Evolutionary conservation across 2,329 filamentous ascomycete genomes (phyloP).

Genomic region (Aspergillus fijiensis): DNA sequence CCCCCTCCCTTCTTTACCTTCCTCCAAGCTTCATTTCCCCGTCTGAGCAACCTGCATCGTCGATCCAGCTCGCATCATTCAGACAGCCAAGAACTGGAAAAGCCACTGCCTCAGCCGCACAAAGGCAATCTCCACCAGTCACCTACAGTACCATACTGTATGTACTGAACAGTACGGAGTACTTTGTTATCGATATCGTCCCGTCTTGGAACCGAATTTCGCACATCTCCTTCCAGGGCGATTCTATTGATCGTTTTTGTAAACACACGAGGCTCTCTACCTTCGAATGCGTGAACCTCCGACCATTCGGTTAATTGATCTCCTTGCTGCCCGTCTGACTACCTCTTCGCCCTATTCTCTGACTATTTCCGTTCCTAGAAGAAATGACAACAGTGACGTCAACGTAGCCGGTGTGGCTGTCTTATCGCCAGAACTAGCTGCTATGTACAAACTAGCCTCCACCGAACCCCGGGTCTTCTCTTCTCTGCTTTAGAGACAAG

Average conservation of each 20-base stretch:
- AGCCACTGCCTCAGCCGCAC: conserved; percentile 1
- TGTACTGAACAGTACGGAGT: neutral
- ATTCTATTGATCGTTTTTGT: neutral
- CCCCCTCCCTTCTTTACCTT: neutral
- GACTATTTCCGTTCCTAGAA: neutral
- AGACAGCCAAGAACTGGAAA: neutral
- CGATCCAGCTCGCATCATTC: neutral
- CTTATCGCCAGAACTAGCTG: neutral
- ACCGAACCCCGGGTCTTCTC: conserved; percentile 15
- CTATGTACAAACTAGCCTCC: neutral
- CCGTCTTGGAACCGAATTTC: no score
- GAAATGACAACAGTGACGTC: neutral
- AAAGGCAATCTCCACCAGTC: neutral
- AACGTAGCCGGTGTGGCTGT: conserved; percentile 2
- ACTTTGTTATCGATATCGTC: no score
- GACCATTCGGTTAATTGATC: neutral
- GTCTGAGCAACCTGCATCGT: neutral
- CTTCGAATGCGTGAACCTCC: neutral
- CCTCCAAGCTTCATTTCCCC: conserved; percentile 3
- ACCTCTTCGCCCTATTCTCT: neutral
- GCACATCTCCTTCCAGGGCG: neutral
- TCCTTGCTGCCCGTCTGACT: neutral
- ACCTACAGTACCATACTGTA: neutral
- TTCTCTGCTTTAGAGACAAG: neutral
- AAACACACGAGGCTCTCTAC: neutral